phyloP scores from a whole-genome alignment of 345 rosid genomes.

The Corchorus capsularis region DNA sequence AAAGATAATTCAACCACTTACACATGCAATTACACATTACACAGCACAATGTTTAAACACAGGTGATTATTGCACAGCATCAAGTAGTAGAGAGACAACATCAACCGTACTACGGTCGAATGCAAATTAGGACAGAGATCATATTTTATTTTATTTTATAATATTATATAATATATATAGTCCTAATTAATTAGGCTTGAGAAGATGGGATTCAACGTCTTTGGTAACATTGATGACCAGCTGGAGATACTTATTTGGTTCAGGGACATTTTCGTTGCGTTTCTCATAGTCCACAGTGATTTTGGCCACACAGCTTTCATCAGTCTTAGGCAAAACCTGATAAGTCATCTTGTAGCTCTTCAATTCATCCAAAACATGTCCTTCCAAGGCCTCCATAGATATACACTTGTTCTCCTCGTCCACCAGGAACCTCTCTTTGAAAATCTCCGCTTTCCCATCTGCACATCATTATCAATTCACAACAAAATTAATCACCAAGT shows the following conservation, averaged over 20 bases:
- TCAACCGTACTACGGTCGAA: too few species aligned
- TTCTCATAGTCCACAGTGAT: conserved; percentile 8
- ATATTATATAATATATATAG: too few species aligned
- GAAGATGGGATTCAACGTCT: background rate
- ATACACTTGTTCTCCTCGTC: conserved; percentile 31
- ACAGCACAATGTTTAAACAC: too few species aligned
- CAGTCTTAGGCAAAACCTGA: background rate
- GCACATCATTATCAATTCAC: too few species aligned
- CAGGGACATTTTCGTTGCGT: background rate
- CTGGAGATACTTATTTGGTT: background rate
- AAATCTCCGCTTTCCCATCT: conserved; percentile 31
- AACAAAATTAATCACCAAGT: too few species aligned
- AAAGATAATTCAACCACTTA: too few species aligned
- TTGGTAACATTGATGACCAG: background rate
- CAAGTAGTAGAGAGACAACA: too few species aligned
- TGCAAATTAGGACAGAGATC: too few species aligned
- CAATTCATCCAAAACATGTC: conserved; percentile 28
- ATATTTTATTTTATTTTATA: too few species aligned
- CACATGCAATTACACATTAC: too few species aligned
- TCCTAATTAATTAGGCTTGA: background rate
- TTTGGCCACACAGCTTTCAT: background rate
- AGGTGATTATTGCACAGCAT: too few species aligned
- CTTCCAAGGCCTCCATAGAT: conserved; percentile 23
- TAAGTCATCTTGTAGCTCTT: conserved; percentile 26
- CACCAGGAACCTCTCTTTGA: conserved; percentile 32